phyloP scores from a whole-genome alignment of 345 rosid species.

The Dovyalis caffra region DNA sequence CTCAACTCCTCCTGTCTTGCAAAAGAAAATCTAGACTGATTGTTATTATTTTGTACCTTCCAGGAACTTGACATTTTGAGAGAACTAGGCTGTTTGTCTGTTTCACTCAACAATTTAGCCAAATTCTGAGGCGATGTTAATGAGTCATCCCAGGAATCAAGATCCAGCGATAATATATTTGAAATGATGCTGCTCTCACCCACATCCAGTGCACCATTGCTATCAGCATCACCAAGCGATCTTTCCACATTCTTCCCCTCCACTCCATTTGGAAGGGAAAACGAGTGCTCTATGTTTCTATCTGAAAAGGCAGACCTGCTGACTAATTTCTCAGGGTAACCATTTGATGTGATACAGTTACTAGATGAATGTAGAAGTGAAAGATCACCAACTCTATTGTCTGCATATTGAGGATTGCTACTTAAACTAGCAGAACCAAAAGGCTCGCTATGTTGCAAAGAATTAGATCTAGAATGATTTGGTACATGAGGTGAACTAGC shows the following conservation, averaged over 20 bases:
- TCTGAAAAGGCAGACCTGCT: constrained; percentile 37
- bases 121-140: constrained; percentile 55
- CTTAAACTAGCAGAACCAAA: constrained; percentile 25
- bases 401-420: constrained; percentile 33
- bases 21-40: constrained; percentile 83
- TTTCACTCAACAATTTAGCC: constrained; percentile 54
- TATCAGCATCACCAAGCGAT: constrained; percentile 14
- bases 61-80: constrained; percentile 40
- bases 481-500: constrained; percentile 35
- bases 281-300: constrained; percentile 30
- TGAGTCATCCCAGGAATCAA: constrained; percentile 77
- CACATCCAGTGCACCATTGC: constrained; percentile 22
- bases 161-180: constrained; percentile 68
- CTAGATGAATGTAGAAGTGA: constrained; percentile 21
- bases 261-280: constrained; percentile 35
- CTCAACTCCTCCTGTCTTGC: constrained; percentile 69
- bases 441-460: constrained; percentile 28
- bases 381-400: constrained; percentile 33
- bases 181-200: constrained; percentile 71
- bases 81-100: constrained; percentile 45
- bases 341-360: constrained; percentile 41
- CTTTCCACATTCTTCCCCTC: constrained; percentile 23
- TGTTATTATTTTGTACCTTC: constrained; percentile 56
- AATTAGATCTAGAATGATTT: constrained; percentile 43
- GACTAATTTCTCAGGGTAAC: constrained; percentile 39